These are phyloP conservation scores for Nidula microcarpa DNA, from an alignment of 768 basidiomycete genomes.

Conservation along the genomic window DNA sequence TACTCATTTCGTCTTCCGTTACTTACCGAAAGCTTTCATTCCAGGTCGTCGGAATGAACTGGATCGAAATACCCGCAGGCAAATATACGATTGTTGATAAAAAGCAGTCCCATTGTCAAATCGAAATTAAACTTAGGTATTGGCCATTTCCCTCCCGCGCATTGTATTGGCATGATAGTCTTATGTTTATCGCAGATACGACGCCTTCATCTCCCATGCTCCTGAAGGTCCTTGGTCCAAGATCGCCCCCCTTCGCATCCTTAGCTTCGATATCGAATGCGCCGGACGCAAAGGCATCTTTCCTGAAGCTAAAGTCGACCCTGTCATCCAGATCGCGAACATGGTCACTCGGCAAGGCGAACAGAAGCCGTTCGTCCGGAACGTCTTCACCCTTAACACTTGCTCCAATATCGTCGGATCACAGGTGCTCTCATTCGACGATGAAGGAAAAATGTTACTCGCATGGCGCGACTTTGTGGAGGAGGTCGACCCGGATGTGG, in stretches of 20 bases:
- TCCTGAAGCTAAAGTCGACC: conserved; percentile 86
- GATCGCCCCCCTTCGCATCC: conserved; percentile 88
- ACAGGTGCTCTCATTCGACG: conserved; percentile 81
- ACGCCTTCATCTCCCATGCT: conserved; percentile 83
- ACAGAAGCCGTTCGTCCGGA: conserved; percentile 89
- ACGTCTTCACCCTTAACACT: conserved; percentile 92
- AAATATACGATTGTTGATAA: conserved; percentile 64
- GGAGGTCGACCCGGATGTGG: conserved; percentile 89
- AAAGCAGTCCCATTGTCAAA: conserved; percentile 81
- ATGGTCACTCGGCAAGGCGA: conserved; percentile 99
- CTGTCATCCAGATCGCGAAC: conserved; percentile 97
- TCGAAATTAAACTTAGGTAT: conserved; percentile 80
- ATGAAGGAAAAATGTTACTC: conserved; percentile 71
- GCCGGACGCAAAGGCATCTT: conserved; percentile 97
- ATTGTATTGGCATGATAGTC: not conserved
- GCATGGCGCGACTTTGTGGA: conserved; percentile 90
- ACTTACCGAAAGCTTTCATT: conserved; percentile 1
- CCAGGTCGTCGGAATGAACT: conserved; percentile 97
- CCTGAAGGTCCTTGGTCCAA: conserved; percentile 92
- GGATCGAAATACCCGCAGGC: conserved; percentile 90
- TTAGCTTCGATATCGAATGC: conserved; percentile 99
- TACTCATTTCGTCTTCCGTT: not conserved
- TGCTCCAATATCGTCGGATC: conserved; percentile 98
- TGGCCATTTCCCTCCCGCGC: conserved; percentile 8
- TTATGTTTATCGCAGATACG: conserved; percentile 48